Base-by-base conservation (phyloP, 1,139 yeast species). In the Torulaspora globosa region DNA sequence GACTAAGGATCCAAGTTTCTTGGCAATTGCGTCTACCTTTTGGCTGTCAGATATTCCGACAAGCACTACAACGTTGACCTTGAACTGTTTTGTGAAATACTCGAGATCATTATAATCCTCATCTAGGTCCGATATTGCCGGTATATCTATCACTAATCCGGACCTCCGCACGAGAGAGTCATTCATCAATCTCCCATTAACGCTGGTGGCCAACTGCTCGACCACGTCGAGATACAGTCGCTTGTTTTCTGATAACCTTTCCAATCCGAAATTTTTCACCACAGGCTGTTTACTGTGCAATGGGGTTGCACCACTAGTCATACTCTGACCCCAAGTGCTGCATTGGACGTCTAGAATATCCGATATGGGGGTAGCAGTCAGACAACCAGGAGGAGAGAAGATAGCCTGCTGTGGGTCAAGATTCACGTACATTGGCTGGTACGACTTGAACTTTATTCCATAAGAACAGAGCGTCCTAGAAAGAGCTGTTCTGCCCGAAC, bases 231-330 rank as follows among this genome's bases (percentile, higher is more conserved):
- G 75, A 67, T 79, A 92, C 48, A 80, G 75, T 39, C 76, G 78
- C 41, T 75, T 59, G 63, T 89, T 89, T 12, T 80, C 82, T 2
- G 69, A 57, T 21, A 79, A 73, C 33, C 71, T 69, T 40, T 81
- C 85, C 45, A 83, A 74, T 0, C 98, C 98, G 65, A 74, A 88
- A 58, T 77, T 82, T 59, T 85, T 84, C 8, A 86, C 94, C 24
- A 85, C 65, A 0, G 97, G 97, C 62, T 87, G 95, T 62, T 88
- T 87, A 12, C 92, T 88, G 63, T 87, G 95, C 48, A 86, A 77
- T 41, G 74, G 68, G 1, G 94, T 78, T 1, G 94, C 86, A 19
- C 97, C 97, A n/a, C 90, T 84, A 0, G 95, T 84, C 41, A 85
- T 78, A 7, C 92, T 76, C 42, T 84, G 82, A 7, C 97, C 97